These are phyloP conservation scores for Pythium pyrilobum DNA, from an alignment of 352 stramenopile species.

Conservation along the genomic window DNA sequence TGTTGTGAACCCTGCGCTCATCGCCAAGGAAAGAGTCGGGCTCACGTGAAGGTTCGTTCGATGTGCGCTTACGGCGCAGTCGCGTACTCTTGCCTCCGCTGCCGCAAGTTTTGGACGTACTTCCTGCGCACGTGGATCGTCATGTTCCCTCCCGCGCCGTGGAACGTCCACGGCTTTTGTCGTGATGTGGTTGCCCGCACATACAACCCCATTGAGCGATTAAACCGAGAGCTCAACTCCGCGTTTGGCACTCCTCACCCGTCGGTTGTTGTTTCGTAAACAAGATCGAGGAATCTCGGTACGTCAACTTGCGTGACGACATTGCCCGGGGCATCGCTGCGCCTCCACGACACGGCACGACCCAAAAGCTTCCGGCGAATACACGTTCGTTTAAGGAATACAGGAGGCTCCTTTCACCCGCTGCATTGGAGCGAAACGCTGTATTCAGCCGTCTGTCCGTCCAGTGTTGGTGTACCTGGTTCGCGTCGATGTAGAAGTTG, in stretches of 20 bases:
- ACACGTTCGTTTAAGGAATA: too few relatives aligned
- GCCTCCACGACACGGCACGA: not conserved
- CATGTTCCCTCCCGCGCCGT: not conserved
- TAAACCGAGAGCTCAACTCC: constrained; percentile 6
- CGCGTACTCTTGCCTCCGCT: not conserved
- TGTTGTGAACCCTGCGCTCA: not conserved
- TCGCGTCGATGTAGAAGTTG: too few relatives aligned
- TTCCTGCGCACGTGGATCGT: constrained; percentile 3
- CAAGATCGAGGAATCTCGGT: constrained; percentile 1
- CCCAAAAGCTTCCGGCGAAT: too few relatives aligned
- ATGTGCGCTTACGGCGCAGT: not conserved
- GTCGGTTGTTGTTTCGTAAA: not conserved
- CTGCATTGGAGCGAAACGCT: too few relatives aligned
- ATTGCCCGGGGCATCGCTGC: not conserved
- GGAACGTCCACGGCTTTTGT: constrained; percentile 3
- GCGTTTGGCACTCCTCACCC: constrained; percentile 1
- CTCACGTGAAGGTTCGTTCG: not conserved
- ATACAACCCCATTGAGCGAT: constrained; percentile 12
- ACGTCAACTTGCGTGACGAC: not conserved
- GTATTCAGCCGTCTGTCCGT: too few relatives aligned
- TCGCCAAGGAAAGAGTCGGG: not conserved
- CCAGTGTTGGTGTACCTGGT: too few relatives aligned
- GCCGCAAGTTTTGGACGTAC: constrained; percentile 3
- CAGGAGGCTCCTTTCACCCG: too few relatives aligned
- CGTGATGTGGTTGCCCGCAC: not conserved